phyloP scores from a whole-genome alignment of 768 basidiomycete species.

The Collybia sordida region DNA sequence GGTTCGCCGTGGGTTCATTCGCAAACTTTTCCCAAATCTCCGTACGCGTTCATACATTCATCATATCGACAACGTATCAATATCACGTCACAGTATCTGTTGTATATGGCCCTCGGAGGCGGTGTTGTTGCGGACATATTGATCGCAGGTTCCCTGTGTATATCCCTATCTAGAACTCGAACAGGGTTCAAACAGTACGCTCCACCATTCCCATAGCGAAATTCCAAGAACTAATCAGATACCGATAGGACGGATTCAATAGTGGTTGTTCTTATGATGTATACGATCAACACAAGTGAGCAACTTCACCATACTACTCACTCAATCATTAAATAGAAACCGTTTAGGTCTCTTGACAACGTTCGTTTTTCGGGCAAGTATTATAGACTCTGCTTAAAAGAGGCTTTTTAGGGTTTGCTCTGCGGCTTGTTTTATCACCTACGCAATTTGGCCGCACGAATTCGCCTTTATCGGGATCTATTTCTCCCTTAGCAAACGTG shows the following conservation, averaged over 20 bases:
- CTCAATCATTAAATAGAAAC: neutral
- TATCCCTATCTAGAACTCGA: conserved; percentile 26
- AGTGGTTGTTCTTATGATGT: conserved; percentile 43
- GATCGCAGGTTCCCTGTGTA: conserved; percentile 35
- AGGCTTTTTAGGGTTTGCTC: conserved; percentile 21
- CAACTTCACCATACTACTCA: neutral
- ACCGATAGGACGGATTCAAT: conserved; percentile 41
- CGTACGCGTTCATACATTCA: conserved; percentile 11
- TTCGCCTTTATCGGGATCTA: conserved; percentile 47
- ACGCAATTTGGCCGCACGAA: conserved; percentile 40
- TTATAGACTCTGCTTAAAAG: too few species aligned
- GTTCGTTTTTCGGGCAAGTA: conserved; percentile 12
- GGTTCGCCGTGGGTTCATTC: conserved; percentile 23
- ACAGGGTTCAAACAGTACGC: conserved; percentile 27
- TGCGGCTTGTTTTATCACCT: conserved; percentile 29
- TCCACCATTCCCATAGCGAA: neutral
- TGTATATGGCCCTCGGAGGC: conserved; percentile 29
- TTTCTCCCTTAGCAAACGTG: conserved; percentile 45
- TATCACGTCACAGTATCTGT: conserved; percentile 20
- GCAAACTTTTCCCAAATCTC: conserved; percentile 25
- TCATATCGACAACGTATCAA: neutral
- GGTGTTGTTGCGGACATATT: conserved; percentile 40
- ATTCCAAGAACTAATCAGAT: neutral
- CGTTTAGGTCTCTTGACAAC: conserved; percentile 29
- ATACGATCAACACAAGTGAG: conserved; percentile 51